These are phyloP conservation scores for Alternaria panax DNA, from an alignment of 2,329 filamentous ascomycete genomes.

Conservation along the genomic window DNA sequence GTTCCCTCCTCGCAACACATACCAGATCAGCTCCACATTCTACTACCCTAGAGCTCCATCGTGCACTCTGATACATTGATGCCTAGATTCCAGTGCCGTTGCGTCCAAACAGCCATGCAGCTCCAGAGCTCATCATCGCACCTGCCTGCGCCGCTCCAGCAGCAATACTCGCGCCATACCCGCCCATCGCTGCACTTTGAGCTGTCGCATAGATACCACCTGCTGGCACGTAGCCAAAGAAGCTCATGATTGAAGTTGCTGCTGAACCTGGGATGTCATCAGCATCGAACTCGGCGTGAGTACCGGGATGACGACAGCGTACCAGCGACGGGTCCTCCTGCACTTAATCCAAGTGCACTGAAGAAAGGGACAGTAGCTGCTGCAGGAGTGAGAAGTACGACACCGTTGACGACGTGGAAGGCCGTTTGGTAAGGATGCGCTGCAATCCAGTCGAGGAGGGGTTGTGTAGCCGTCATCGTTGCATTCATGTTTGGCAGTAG, in stretches of 20 bases:
- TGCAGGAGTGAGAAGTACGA: slow-evolving; percentile 33
- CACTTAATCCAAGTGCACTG: slow-evolving; percentile 28
- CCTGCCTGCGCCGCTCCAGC: slow-evolving; percentile 30
- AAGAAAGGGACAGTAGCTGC: slow-evolving; percentile 34
- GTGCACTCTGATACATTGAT: neutral
- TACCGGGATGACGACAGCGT: neutral
- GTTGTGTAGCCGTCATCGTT: slow-evolving; percentile 8
- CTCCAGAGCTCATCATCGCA: slow-evolving; percentile 23
- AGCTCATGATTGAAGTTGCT: slow-evolving; percentile 30
- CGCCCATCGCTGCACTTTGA: slow-evolving; percentile 46
- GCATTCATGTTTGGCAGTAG: neutral
- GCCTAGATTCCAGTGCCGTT: slow-evolving; percentile 1
- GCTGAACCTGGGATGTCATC: slow-evolving; percentile 25
- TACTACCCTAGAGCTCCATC: neutral
- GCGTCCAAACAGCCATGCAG: slow-evolving; percentile 17
- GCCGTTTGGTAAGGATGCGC: slow-evolving; percentile 35
- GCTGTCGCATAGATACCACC: slow-evolving; percentile 32
- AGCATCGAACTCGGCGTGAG: neutral
- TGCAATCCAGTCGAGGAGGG: slow-evolving; percentile 26
- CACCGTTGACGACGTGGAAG: slow-evolving; percentile 33
- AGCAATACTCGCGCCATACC: slow-evolving; percentile 36
- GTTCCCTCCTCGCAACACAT: neutral
- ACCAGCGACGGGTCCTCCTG: slow-evolving; percentile 34
- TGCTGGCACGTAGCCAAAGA: slow-evolving; percentile 30
- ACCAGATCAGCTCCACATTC: neutral